Conservation (phyloP, 306 rosid genomes). For the Morella rubra region DNA sequence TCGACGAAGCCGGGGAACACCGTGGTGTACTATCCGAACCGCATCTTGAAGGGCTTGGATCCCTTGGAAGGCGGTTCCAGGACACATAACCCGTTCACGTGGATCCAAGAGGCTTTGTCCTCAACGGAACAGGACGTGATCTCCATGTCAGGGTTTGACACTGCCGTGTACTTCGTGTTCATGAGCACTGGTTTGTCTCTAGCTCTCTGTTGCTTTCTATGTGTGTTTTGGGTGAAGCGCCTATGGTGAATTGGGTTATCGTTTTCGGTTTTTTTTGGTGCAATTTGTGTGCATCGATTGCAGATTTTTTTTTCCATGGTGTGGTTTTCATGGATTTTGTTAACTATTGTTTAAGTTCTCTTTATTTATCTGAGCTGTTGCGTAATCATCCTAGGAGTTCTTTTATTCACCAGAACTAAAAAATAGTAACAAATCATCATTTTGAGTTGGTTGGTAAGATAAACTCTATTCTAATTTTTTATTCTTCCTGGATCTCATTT, state of each 20-base stretch:
- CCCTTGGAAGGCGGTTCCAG: slow-evolving; percentile 46
- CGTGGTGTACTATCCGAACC: slow-evolving; percentile 88
- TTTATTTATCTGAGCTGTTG: neutral
- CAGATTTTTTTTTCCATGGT: neutral
- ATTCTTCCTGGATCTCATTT: neutral
- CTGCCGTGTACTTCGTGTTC: slow-evolving; percentile 92
- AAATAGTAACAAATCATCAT: neutral
- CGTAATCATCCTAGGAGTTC: neutral
- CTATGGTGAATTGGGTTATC: neutral
- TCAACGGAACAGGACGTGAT: slow-evolving; percentile 73
- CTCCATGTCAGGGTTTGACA: slow-evolving; percentile 74
- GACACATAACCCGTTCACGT: slow-evolving; percentile 68
- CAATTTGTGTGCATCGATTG: neutral
- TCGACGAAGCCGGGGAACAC: slow-evolving; percentile 64
- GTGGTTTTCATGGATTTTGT: neutral
- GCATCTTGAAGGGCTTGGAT: slow-evolving; percentile 76
- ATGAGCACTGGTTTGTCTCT: slow-evolving; percentile 61
- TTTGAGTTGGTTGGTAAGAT: neutral
- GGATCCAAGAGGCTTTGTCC: slow-evolving; percentile 69
- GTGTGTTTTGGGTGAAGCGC: neutral
- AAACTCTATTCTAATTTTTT: neutral
- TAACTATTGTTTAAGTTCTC: neutral
- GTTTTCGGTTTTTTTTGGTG: neutral
- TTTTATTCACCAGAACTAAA: neutral
- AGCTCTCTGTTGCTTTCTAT: neutral